Conservation (phyloP, 352 stramenopile genomes). For the Blastocystis sp. region DNA sequence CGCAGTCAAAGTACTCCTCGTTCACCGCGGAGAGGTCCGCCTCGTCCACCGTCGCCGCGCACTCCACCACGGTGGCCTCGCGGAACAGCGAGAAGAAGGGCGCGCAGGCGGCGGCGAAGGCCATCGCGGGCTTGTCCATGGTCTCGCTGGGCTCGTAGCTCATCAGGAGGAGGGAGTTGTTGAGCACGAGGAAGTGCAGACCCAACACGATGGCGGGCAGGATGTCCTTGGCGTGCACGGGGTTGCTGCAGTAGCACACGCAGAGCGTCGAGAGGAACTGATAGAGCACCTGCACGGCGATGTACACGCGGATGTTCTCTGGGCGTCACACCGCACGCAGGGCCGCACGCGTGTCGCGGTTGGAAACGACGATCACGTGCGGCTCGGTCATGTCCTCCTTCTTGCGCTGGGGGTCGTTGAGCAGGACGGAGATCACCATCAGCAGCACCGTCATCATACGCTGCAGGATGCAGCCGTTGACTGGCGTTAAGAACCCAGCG, state of each 20-base stretch:
- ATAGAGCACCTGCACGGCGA: background rate
- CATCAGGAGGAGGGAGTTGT: background rate
- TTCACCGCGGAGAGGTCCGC: background rate
- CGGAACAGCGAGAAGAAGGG: slow-evolving; percentile 1
- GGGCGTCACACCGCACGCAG: background rate
- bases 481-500: background rate
- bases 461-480: background rate
- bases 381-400: background rate
- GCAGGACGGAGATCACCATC: background rate
- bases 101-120: background rate
- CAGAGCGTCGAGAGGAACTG: background rate
- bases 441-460: background rate
- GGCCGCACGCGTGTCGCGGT: background rate
- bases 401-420: background rate
- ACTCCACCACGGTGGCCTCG: background rate
- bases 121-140: background rate
- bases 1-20: slow-evolving; percentile 19
- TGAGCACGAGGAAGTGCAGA: slow-evolving; percentile 28
- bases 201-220: slow-evolving; percentile 1
- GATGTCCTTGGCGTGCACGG: background rate
- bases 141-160: background rate
- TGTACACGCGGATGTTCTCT: slow-evolving; percentile 27
- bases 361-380: slow-evolving; percentile 8
- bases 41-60: background rate
- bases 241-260: background rate